Base-by-base conservation (phyloP, 805 yeast genomes). In the Starmerella stigmatis region DNA sequence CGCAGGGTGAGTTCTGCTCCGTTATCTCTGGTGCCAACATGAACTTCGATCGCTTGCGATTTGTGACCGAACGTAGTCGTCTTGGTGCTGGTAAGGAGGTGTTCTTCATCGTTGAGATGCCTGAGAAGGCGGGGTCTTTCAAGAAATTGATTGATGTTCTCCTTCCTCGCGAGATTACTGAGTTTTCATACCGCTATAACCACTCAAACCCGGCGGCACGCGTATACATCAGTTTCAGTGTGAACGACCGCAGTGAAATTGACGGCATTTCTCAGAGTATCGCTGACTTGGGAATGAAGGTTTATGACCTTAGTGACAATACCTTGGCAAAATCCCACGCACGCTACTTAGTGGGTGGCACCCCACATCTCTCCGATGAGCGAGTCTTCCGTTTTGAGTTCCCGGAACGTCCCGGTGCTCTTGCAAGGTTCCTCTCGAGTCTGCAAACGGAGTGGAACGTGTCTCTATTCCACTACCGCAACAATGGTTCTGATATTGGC, bases 21-120 rank as follows among this genome's bases (percentile, higher is more conserved):
- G 73, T 92, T 19, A 70, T 92, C 46, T 81, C 94, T 17, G 99
- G 99, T 48, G 99, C 99, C 28, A 92, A 92, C 65, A 88, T 92
- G 94, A 89, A 94, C 68, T 92, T 92, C 61, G 98, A 89, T 64
- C 75, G 99, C 57, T 71, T 92, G 57, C 74, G 99, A 62, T 92
- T 92, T 64, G 96, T 92, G 17, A 77, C 94, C 47, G 99, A 92
- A 65, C 80, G 99, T 65, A 96, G 98, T 12, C 94, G 85, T 42
- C 72, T 92, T n/a, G 99, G 98, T 66, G 97, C 89, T 63, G 98
- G 97, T 45, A 84, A 81, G 56, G 99, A 92, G 68, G 94, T 86
- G 6, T 89, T 94, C 58, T 71, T 92, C 71, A 76, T 83, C 38
- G 86, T 88, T 15, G 79, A 86, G 35, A 86, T 92, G 52, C 96